Evolutionary conservation across 2,329 filamentous ascomycete species (phyloP), one percentile per base, ranked within the genome.

Genomic region (Pseudopyricularia javanii): DNA sequence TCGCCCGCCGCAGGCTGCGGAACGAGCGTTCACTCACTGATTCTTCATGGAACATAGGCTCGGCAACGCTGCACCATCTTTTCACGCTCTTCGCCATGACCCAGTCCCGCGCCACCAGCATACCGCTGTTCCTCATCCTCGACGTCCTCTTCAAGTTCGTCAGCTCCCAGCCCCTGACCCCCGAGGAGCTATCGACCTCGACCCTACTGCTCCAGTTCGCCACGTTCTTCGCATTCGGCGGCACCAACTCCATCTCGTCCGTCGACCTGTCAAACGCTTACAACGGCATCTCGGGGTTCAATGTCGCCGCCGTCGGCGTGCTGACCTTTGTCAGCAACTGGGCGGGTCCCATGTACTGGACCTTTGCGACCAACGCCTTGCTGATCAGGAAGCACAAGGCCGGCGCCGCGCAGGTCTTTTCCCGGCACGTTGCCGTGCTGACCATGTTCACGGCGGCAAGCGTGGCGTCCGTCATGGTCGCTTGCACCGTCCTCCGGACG

Each of bases 211-310:
- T 95, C 40, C 85, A 94, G 59, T 84, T 91, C 68, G 74, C 81
- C 34, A 83, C 85, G 51, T 98, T 95, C 75, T 98, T 97, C 65
- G 85, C 88, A 30, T 82, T 89, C 57, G 93, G 91, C 24, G 90
- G 90, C 64, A 88, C 88, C 48, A 98, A 98, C 66, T 86, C 93
- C 40, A 95, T 98, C 59, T 95, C 91, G 12, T 91, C 87, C n/a
- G 82, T 98, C 60, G 91, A 97, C 63, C 78, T 98, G 20, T 94
- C 89, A 6, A 95, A 85, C 63, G 91, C 91, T 0, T 98, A 98
- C 70, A 98, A 98, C 62, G 93, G 93, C 56, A 76, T 98, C 35
- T 79, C 77, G 50, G 80, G 76, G 53, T 98, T 94, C 72, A 91
- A 87, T 62, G 74, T 93, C 56, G 57, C 82, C n/a, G 76, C 83